Evolutionary conservation across 2,329 filamentous ascomycete species (phyloP), one percentile per base, ranked within the genome.

Genomic region (Diaporthe citriasiana): DNA sequence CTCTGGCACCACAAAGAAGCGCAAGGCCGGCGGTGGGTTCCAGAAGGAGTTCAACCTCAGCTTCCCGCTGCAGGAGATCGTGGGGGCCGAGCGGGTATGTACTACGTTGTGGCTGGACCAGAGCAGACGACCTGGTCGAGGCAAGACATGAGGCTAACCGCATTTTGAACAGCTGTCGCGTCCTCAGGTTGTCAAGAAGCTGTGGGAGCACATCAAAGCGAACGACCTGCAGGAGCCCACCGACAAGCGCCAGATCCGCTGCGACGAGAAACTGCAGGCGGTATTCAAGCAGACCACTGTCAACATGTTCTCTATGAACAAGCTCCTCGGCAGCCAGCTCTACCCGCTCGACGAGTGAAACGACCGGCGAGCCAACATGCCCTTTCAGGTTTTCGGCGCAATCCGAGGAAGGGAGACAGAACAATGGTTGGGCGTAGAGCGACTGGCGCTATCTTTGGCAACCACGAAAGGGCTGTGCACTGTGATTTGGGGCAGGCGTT

Each of bases 241-340:
- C 77, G 96, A 99, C 85, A 96, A 95, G 83, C 93, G 97, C 30
- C 95, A 98, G 78, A 99, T 99, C 76, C 87, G 91, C 38, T 99
- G 97, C 84, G 97, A 99, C 83, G 94, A 97, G 33, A 92, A 91
- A 78, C 93, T 99, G 93, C 92, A 94, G 75, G 93, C 93, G 9
- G 93, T 99, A 10, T 99, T 99, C 86, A 97, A 97, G 83, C 90
- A 93, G 80, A 91, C 95, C 79, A 94, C 90, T 80, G 93, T 99
- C 66, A 95, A 98, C 84, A 99, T 99, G 97, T 99, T 99, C 84
- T 95, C 95, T 78, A 98, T 99, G 96, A 98, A 98, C 87, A 98
- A 98, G 87, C 90, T 98, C 22, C 91, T 98, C 15, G 95, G 94
- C 76, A 92, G 93, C 81, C 96, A 98, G 80, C 87, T 98, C 51